phyloP scores from a whole-genome alignment of 176 grass and related monocot genomes.

The Triticum turgidum region DNA sequence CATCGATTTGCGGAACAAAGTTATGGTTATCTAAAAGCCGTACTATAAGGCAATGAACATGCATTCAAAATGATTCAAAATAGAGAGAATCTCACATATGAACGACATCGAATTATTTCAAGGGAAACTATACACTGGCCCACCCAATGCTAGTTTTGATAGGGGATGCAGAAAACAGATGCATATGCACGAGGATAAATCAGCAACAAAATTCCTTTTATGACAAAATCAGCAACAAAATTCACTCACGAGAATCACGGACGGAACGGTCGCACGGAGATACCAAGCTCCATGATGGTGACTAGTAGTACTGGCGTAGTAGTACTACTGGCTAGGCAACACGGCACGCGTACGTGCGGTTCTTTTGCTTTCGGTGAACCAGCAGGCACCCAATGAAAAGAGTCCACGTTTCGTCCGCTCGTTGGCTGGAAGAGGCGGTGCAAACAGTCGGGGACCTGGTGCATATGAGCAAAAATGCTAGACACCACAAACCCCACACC shows the following conservation, averaged over 20 bases:
- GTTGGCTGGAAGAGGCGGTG: background rate
- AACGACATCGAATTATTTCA: too few species aligned
- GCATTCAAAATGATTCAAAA: too few species aligned
- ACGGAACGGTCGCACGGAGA: background rate
- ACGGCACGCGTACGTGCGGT: slow-evolving; percentile 20
- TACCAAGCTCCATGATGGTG: background rate
- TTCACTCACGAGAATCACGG: background rate
- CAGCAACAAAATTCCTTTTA: background rate
- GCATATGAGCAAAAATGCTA: background rate
- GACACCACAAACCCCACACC: too few species aligned
- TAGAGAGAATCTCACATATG: too few species aligned
- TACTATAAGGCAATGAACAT: background rate
- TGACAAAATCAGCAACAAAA: background rate
- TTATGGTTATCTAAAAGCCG: background rate
- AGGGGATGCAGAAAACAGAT: background rate
- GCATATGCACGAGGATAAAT: background rate
- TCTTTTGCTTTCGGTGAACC: slow-evolving; percentile 10
- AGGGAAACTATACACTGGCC: too few species aligned
- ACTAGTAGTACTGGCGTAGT: too few species aligned
- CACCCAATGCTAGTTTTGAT: too few species aligned
- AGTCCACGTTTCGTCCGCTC: background rate
- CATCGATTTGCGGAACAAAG: background rate
- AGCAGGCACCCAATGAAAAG: background rate
- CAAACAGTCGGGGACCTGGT: background rate
- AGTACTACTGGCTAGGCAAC: background rate